These are phyloP conservation scores for Cenococcum geophilum DNA, from an alignment of 495 filamentous ascomycete species.

Conservation along the genomic window DNA sequence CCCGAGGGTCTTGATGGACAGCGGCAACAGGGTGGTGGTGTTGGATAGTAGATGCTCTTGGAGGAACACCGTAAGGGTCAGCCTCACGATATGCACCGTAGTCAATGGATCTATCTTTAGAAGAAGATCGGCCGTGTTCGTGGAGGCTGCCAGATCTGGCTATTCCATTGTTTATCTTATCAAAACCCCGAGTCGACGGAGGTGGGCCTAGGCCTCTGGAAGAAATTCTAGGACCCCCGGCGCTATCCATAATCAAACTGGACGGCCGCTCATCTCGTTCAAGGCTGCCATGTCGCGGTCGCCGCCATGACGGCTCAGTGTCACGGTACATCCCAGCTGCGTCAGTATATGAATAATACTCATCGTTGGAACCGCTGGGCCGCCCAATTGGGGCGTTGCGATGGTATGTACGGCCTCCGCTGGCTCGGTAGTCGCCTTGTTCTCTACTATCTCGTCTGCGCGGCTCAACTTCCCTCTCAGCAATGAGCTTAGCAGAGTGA, in stretches of 20 bases:
- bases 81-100: conserved; percentile 21
- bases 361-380: conserved; percentile 29
- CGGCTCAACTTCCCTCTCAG: conserved; percentile 23
- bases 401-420: conserved; percentile 32
- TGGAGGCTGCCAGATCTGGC: conserved; percentile 27
- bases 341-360: conserved; percentile 24
- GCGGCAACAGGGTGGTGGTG: conserved; percentile 15
- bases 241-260: conserved; percentile 32
- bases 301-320: conserved; percentile 14
- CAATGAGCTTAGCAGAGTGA: conserved; percentile 24
- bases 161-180: conserved; percentile 34
- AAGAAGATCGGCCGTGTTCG: conserved; percentile 27
- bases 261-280: conserved; percentile 36
- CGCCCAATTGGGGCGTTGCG: conserved; percentile 21
- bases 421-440: conserved; percentile 15
- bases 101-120: conserved; percentile 22
- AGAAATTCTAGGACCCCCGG: conserved; percentile 13
- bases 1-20: conserved; percentile 31
- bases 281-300: conserved; percentile 32
- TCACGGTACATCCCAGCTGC: conserved; percentile 1
- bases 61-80: conserved; percentile 30
- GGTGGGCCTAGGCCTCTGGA: conserved; percentile 36
- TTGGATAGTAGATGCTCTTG: conserved; percentile 29
- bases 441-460: conserved; percentile 26
- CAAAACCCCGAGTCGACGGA: conserved; percentile 39